Conservation (phyloP, 768 basidiomycete genomes). For the Podaxis rugospora region DNA sequence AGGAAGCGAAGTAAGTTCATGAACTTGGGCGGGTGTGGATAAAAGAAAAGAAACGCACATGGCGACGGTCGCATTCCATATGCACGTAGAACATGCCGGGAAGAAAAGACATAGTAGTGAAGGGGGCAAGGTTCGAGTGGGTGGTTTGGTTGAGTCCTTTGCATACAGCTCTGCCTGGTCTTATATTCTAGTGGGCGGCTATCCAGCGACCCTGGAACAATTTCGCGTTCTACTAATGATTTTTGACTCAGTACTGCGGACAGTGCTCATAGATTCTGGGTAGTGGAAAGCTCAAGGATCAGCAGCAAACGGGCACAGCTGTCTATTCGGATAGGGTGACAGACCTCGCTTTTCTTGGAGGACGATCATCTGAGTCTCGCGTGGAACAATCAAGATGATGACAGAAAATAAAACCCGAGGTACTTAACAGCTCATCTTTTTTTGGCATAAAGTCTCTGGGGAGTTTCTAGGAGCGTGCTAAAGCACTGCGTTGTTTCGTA, state of each 20-base stretch:
- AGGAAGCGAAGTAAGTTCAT: neutral
- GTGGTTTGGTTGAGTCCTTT: neutral
- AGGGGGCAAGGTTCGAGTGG: neutral
- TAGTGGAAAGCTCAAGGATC: too few species aligned
- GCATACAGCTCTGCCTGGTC: neutral
- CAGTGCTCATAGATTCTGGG: neutral
- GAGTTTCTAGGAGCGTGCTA: too few species aligned
- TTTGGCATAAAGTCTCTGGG: too few species aligned
- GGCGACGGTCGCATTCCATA: neutral
- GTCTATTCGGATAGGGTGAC: too few species aligned
- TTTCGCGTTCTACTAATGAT: neutral
- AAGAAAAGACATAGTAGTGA: neutral
- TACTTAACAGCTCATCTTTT: too few species aligned
- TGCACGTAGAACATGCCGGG: neutral
- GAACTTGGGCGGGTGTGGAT: neutral
- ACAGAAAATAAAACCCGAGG: too few species aligned
- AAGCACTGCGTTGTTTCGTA: too few species aligned
- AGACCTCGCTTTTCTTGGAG: too few species aligned
- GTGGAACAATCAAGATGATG: too few species aligned
- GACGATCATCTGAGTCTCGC: too few species aligned
- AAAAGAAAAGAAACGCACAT: neutral
- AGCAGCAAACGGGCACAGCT: too few species aligned
- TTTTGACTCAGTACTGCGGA: neutral
- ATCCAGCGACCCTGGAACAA: neutral
- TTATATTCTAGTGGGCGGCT: neutral